Evolutionary conservation across 805 yeast species (phyloP).

Genomic region (Pichia gijzeniarum): DNA sequence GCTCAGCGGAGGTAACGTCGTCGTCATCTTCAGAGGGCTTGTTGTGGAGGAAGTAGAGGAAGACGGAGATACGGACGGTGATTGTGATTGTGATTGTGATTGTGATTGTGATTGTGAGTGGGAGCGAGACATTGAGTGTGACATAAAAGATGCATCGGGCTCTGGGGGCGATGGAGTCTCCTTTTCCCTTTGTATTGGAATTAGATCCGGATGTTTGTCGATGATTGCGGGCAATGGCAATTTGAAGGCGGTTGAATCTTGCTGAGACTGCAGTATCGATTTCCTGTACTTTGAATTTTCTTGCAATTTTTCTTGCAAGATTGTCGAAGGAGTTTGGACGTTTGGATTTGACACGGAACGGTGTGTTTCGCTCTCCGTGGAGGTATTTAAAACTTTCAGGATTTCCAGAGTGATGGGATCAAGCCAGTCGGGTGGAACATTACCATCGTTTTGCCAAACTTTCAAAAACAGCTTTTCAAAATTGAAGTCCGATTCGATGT

Average conservation of each 20-base stretch:
- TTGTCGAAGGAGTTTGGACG: conserved; percentile 2
- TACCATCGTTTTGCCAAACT: conserved; percentile 27
- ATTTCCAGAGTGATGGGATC: conserved; percentile 27
- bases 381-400: conserved; percentile 6
- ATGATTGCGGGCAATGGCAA: conserved; percentile 26
- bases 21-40: background rate
- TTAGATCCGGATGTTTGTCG: conserved; percentile 14
- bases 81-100: no score
- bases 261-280: conserved; percentile 3
- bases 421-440: conserved; percentile 16
- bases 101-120: no score
- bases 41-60: background rate
- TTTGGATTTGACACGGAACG: background rate
- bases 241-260: conserved; percentile 15
- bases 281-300: conserved; percentile 9
- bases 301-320: conserved; percentile 1
- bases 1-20: background rate
- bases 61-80: background rate
- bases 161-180: background rate
- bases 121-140: no score
- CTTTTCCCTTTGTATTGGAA: no score
- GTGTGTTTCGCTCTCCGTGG: background rate
- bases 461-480: conserved; percentile 35
- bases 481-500: conserved; percentile 50
- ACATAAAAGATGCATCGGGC: no score